A percentile compares a stretch with the other conserved stretches of the same genome.
phyloP scores from a whole-genome alignment of 192 early-diverging fungal species.

The Obelidium mucronatum region DNA sequence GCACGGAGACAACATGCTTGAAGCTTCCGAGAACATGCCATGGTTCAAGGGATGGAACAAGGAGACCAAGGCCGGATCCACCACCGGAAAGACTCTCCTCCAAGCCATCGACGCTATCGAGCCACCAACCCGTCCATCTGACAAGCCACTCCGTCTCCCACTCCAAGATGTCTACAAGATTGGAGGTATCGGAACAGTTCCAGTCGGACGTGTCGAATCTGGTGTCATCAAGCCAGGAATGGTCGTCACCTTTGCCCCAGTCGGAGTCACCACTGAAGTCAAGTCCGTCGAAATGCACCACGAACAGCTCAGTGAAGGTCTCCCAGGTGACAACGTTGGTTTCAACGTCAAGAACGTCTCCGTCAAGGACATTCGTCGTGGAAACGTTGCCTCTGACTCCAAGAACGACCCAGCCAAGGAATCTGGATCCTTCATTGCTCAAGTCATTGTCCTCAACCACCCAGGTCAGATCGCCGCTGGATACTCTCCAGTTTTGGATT shows the following conservation, averaged over 20 bases:
- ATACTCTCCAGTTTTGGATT: slow-evolving; percentile 95
- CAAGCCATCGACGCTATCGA: slow-evolving; percentile 96
- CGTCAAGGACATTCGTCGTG: slow-evolving; percentile 97
- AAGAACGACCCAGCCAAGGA: slow-evolving; percentile 98
- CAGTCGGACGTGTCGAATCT: slow-evolving; percentile 97
- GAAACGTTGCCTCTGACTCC: slow-evolving; percentile 94
- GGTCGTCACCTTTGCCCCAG: slow-evolving; percentile 84
- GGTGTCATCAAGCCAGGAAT: slow-evolving; percentile 93
- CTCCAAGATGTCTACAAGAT: slow-evolving; percentile 99
- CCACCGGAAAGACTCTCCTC: slow-evolving; percentile 81
- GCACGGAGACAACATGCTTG: slow-evolving; percentile 98
- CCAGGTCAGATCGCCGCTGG: slow-evolving; percentile 94
- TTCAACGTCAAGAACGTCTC: slow-evolving; percentile 99
- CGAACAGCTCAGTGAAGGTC: slow-evolving; percentile 85
- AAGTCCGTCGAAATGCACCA: slow-evolving; percentile 99
- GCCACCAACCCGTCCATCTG: slow-evolving; percentile 87
- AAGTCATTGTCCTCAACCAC: slow-evolving; percentile 97
- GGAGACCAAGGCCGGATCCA: slow-evolving; percentile 78
- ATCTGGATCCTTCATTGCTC: slow-evolving; percentile 88
- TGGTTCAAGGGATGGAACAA: slow-evolving; percentile 99
- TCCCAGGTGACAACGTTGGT: slow-evolving; percentile 97
- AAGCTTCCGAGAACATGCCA: slow-evolving; percentile 89
- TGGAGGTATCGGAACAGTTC: slow-evolving; percentile 95
- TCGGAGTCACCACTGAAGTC: slow-evolving; percentile 90
- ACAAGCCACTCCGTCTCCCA: slow-evolving; percentile 96